Evolutionary conservation across 2,329 filamentous ascomycete genomes (phyloP).

Genomic region (Cercospora nicotianae): DNA sequence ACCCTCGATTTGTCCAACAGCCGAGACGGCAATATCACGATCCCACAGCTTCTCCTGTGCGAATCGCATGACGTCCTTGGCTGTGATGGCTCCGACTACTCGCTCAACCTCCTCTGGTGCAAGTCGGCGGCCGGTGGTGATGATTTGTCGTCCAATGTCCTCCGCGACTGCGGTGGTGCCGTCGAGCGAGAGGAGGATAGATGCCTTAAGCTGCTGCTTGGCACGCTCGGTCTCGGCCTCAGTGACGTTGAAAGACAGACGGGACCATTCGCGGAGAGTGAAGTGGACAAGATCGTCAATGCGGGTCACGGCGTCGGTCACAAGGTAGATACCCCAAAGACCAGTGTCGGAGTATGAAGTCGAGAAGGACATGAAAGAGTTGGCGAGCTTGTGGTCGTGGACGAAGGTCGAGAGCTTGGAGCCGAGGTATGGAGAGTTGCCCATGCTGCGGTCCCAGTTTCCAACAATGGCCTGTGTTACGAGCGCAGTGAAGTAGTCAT

Average conservation of each 20-base stretch:
- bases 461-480: slow-evolving; percentile 98
- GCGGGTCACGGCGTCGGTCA: slow-evolving; percentile 81
- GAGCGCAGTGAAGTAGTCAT: slow-evolving; percentile 97
- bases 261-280: slow-evolving; percentile 96
- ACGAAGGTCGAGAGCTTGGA: slow-evolving; percentile 97
- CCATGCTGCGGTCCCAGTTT: slow-evolving; percentile 99
- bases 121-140: slow-evolving; percentile 93
- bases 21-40: slow-evolving; percentile 90
- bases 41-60: slow-evolving; percentile 96
- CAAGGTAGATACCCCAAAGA: slow-evolving; percentile 99
- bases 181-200: slow-evolving; percentile 93
- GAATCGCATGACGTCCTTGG: slow-evolving; percentile 97
- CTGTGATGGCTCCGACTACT: slow-evolving; percentile 81
- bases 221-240: slow-evolving; percentile 94
- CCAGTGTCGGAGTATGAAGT: slow-evolving; percentile 99
- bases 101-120: slow-evolving; percentile 92
- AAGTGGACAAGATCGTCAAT: slow-evolving; percentile 98
- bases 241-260: slow-evolving; percentile 83
- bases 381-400: slow-evolving; percentile 91
- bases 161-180: slow-evolving; percentile 96
- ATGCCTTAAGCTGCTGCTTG: slow-evolving; percentile 98
- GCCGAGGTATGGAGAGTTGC: slow-evolving; percentile 93
- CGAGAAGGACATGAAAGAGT: slow-evolving; percentile 99
- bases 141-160: slow-evolving; percentile 97
- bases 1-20: slow-evolving; percentile 90